Evolutionary conservation across 1,284 basidiomycete genomes (phyloP), one percentile per base, ranked within the genome.

Genomic region (Puccinia coronata): DNA sequence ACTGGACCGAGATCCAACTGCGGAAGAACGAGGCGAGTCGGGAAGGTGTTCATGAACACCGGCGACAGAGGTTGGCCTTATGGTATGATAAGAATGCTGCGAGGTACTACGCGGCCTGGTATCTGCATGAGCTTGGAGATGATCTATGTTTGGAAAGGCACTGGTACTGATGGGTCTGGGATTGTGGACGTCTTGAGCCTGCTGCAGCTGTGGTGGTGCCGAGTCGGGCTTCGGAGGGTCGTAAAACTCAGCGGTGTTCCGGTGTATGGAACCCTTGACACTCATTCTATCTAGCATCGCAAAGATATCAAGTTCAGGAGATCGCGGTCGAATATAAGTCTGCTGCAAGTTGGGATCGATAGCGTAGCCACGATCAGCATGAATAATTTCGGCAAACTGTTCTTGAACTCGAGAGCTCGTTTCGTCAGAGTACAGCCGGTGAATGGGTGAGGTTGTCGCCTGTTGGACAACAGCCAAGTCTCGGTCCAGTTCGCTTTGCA

Each of bases 211-310:
- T 31, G 53, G 14, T 72, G 72, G 51, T 14, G 16, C 12, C 23
- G 51, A 31, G 8, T 51, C 43, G 23, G 69, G 41, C 28, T 71
- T 36, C 14, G 71, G 59, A 28, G 55, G 71, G 20, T 81, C 71
- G 43, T 81, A 81, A 57, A 81, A 74, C 23, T 73, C 43, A 36
- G 79, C 69, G 25, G 79, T 65, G 41, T 61, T 71, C 57, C 72
- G 71, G 25, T 81, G 78, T 47, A 80, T 81, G 0, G 79, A 74
- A 23, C 71, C 71, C 23, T 25, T 65, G n/a, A 74, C 71, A 47
- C 79, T 81, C 79, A 81, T 81, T 31, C 79, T 51, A 51, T 81
- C 79, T 23, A 81, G 71, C 79, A 81, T 74, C n/a, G 70, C 79
- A 69, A 81, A 81, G 25, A 81, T 61, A 57, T 81, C 79, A 23